Evolutionary conservation across 345 rosid species (phyloP).

Genomic region (Raphanus sativus): DNA sequence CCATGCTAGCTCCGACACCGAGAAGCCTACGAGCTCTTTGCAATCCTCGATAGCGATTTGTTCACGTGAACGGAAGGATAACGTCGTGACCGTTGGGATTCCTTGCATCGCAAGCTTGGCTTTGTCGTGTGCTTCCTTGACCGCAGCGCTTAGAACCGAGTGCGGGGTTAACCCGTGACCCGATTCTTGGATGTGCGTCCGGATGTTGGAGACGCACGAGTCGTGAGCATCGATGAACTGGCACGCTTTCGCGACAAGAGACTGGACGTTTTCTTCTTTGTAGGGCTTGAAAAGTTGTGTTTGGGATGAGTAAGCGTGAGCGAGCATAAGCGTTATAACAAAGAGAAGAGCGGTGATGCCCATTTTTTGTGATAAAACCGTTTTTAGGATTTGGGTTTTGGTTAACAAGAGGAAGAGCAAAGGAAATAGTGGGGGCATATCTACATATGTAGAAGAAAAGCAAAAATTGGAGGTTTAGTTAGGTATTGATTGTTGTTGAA

Average conservation of each 20-base stretch:
- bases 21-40: slow-evolving; percentile 86
- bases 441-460: neutral
- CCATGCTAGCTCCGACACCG: slow-evolving; percentile 93
- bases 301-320: slow-evolving; percentile 37
- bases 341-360: slow-evolving; percentile 40
- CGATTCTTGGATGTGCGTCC: slow-evolving; percentile 37
- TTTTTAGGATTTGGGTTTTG: neutral
- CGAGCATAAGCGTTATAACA: slow-evolving; percentile 35
- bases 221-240: slow-evolving; percentile 44
- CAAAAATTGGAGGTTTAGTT: slow-evolving; percentile 9
- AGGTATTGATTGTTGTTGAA: slow-evolving; percentile 53
- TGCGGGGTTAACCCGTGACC: slow-evolving; percentile 41
- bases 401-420: slow-evolving; percentile 11
- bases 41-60: slow-evolving; percentile 86
- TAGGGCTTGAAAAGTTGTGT: slow-evolving; percentile 27
- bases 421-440: neutral
- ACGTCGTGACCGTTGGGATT: slow-evolving; percentile 54
- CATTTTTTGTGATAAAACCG: slow-evolving; percentile 41
- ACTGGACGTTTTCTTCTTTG: slow-evolving; percentile 40
- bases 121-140: slow-evolving; percentile 59
- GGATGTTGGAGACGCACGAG: slow-evolving; percentile 53
- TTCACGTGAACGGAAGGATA: slow-evolving; percentile 67
- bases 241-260: slow-evolving; percentile 54
- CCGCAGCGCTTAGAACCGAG: slow-evolving; percentile 63
- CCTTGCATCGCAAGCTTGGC: slow-evolving; percentile 57